Evolutionary conservation across 805 yeast genomes (phyloP).

Genomic region (Candida endomychidarum): DNA sequence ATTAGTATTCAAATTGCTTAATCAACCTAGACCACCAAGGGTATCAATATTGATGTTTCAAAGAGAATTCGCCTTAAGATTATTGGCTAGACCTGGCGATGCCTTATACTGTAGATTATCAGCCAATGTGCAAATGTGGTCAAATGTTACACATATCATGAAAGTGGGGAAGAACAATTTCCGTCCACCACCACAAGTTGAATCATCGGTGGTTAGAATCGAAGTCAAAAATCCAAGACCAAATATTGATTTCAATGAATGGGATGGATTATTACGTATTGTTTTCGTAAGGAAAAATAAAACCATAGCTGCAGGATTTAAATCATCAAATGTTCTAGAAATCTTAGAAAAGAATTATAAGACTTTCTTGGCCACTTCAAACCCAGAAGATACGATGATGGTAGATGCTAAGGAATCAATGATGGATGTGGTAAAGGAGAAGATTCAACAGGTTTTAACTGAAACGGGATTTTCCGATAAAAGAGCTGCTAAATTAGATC

Average conservation of each 20-base stretch:
- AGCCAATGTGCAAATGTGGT: constrained; percentile 99
- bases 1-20: constrained; percentile 85
- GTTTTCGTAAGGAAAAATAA: constrained; percentile 92
- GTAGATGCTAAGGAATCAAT: constrained; percentile 43
- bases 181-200: constrained; percentile 98
- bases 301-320: constrained; percentile 90
- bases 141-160: constrained; percentile 97
- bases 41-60: constrained; percentile 96
- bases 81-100: constrained; percentile 97
- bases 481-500: constrained; percentile 93
- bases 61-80: constrained; percentile 91
- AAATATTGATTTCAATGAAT: constrained; percentile 87
- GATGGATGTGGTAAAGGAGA: constrained; percentile 56
- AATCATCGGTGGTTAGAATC: constrained; percentile 90
- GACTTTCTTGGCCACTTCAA: constrained; percentile 58
- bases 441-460: constrained; percentile 68
- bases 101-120: constrained; percentile 86
- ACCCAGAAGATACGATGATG: constrained; percentile 46
- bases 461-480: constrained; percentile 82
- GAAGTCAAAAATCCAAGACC: constrained; percentile 94
- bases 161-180: constrained; percentile 96
- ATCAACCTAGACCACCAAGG: constrained; percentile 92
- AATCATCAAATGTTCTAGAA: constrained; percentile 72
- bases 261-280: constrained; percentile 94
- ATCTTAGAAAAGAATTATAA: constrained; percentile 87